These are phyloP conservation scores for Daldinia sp. DNA, from an alignment of 2,329 filamentous ascomycete species.

Conservation along the genomic window DNA sequence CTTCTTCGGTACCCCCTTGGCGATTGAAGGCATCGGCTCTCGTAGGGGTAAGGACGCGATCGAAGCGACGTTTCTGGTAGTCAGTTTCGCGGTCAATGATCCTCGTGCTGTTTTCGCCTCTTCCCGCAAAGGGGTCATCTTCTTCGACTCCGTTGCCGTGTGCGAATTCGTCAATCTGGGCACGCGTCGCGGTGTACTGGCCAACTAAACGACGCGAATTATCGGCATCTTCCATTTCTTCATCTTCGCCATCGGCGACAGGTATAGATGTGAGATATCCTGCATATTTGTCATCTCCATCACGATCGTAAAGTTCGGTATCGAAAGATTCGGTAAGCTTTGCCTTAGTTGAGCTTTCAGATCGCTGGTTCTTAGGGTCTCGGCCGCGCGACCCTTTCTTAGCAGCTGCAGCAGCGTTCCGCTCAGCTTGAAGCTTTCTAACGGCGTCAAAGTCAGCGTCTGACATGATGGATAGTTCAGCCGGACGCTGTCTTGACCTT, in stretches of 20 bases:
- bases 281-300: conserved; percentile 80
- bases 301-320: conserved; percentile 83
- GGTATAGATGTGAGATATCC: conserved; percentile 94
- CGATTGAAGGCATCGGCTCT: conserved; percentile 86
- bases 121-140: conserved; percentile 84
- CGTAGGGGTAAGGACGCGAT: conserved; percentile 85
- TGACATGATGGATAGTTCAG: conserved; percentile 62
- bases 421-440: conserved; percentile 89
- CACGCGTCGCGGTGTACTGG: conserved; percentile 92
- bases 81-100: conserved; percentile 95
- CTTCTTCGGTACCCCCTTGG: conserved; percentile 73
- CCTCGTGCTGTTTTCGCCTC: conserved; percentile 85
- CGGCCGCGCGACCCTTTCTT: conserved; percentile 86
- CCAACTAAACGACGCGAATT: conserved; percentile 82
- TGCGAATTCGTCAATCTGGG: conserved; percentile 94
- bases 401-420: conserved; percentile 78
- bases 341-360: conserved; percentile 85
- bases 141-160: conserved; percentile 86
- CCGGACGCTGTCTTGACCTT: conserved; percentile 43
- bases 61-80: conserved; percentile 94
- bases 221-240: conserved; percentile 78
- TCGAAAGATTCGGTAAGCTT: conserved; percentile 91
- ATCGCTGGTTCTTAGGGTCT: conserved; percentile 81
- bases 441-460: conserved; percentile 88
- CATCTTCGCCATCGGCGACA: conserved; percentile 78